Evolutionary conservation across 768 basidiomycete species (phyloP).

Genomic region (Kondoa malvinella): DNA sequence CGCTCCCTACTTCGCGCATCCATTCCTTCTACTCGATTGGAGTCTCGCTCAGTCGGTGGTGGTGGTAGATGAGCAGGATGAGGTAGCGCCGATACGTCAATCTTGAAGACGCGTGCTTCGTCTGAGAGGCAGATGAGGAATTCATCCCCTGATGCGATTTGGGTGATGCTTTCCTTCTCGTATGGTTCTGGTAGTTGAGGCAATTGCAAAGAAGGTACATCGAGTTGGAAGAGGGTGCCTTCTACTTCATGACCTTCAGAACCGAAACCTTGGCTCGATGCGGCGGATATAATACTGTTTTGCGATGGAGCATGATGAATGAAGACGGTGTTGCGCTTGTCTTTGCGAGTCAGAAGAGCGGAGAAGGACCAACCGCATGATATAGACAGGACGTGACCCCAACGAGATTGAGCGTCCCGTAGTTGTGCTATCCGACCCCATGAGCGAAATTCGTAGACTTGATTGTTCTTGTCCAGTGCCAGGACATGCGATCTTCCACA

Average conservation of each 20-base stretch:
- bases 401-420: constrained; percentile 5
- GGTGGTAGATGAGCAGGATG: constrained; percentile 31
- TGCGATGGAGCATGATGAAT: neutral
- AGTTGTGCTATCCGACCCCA: constrained; percentile 46
- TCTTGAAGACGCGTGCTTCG: constrained; percentile 57
- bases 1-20: neutral
- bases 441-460: constrained; percentile 56
- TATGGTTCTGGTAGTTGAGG: neutral
- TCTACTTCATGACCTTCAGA: constrained; percentile 4
- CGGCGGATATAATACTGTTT: neutral
- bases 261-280: neutral
- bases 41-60: constrained; percentile 31
- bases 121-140: constrained; percentile 65
- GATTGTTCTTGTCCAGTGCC: constrained; percentile 43
- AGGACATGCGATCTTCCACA: constrained; percentile 61
- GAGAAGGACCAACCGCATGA: constrained; percentile 70
- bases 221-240: neutral
- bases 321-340: constrained; percentile 47
- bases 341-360: constrained; percentile 57
- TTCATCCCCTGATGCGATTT: constrained; percentile 62
- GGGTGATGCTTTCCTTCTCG: constrained; percentile 40
- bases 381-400: constrained; percentile 36
- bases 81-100: constrained; percentile 34
- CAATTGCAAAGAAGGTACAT: neutral
- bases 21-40: constrained; percentile 4